Evolutionary conservation across 176 grass and related monocot species (phyloP).

Genomic region (Chrysopogon serrulatus): DNA sequence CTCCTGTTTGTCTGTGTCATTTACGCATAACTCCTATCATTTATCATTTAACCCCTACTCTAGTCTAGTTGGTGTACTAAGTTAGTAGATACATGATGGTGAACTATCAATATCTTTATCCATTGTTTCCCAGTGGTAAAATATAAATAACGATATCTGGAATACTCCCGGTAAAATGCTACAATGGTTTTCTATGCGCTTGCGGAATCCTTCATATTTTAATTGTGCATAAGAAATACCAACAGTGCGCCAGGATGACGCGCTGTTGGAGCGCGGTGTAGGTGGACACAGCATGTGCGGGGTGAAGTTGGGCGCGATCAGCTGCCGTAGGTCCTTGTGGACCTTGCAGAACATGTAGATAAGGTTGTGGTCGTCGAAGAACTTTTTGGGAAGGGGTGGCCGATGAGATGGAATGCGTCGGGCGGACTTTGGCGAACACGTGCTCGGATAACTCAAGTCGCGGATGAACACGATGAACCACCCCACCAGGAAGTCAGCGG

Average conservation of each 20-base stretch:
- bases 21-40: too few relatives aligned
- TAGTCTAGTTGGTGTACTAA: too few relatives aligned
- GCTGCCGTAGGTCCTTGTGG: conserved; percentile 67
- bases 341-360: conserved; percentile 71
- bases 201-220: too few relatives aligned
- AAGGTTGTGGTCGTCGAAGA: conserved; percentile 80
- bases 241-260: conserved; percentile 55
- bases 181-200: too few relatives aligned
- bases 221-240: too few relatives aligned
- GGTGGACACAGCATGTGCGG: conserved; percentile 49
- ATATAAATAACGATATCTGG: too few relatives aligned
- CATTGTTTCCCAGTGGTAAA: too few relatives aligned
- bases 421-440: conserved; percentile 71
- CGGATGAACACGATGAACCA: conserved; percentile 70
- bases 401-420: conserved; percentile 69
- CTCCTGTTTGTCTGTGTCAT: too few relatives aligned
- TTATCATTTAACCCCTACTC: too few relatives aligned
- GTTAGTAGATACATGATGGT: too few relatives aligned
- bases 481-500: conserved; percentile 55
- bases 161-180: too few relatives aligned
- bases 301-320: conserved; percentile 72
- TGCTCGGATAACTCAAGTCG: conserved; percentile 58
- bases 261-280: conserved; percentile 64
- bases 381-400: conserved; percentile 68
- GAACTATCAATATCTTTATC: too few relatives aligned